Evolutionary conservation across 345 rosid genomes (phyloP), one percentile per base, ranked within the genome.

Genomic region (Ceriops decandra): DNA sequence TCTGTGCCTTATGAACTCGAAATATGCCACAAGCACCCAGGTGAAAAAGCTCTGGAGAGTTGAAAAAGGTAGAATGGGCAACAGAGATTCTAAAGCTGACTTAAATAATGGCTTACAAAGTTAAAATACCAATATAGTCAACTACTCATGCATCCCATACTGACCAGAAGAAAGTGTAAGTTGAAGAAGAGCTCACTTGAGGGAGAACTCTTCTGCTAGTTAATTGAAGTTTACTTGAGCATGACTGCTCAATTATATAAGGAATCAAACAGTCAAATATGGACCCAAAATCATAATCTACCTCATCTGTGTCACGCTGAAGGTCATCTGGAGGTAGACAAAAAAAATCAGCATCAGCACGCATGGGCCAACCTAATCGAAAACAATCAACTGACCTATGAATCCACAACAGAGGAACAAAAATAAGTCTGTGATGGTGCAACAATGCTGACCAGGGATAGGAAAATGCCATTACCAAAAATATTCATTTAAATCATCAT

Each of bases 301-400:
- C 99, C 90, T 72, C 97, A 66, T 76, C 84, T 81, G 85, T 90
- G 24, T 83, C 91, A n/a, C 11, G 46, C 21, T 19, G 74, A 33
- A 19, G 71, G 61, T 59, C 78, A 20, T 68, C 81, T 66, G 68
- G 61, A 62, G 90, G 76, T 61, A 72, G 59, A 31, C 76, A 68
- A 80, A 95, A 95, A 85, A 95, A 95, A 81, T 90, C 97, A 74
- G 97, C 98, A 86, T 84, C 96, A 32, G 85, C 87, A 69, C 97
- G 95, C 99, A 95, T 92, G 42, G 99, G 99, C 99, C 99, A 95
- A 59, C 99, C 96, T 73, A 95, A 69, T 42, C 96, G 92, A 73
- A 95, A 95, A 82, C 99, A 95, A 82, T 89, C 95, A 70, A 85
- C 90, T 3, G 92, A 95, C 99, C 99, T 95, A 72, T 51, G 82